phyloP scores from a whole-genome alignment of 192 early-diverging fungal species.

The Coemansia sp. region DNA sequence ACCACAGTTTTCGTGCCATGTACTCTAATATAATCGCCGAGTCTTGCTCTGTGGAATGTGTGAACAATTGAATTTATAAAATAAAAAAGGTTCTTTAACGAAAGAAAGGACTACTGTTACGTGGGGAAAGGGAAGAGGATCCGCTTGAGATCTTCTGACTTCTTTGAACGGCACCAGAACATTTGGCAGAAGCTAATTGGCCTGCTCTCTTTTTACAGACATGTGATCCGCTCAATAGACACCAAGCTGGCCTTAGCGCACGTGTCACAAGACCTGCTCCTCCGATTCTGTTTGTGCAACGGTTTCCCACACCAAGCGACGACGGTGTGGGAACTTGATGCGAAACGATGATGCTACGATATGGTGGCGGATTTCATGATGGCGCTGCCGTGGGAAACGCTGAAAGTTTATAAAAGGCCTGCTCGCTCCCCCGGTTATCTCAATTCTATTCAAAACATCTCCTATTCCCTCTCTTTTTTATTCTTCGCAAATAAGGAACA shows the following conservation, averaged over 20 bases:
- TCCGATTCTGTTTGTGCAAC: background rate
- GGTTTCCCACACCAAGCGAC: background rate
- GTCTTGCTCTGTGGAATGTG: background rate
- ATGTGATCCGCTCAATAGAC: background rate
- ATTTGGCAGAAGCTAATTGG: conserved; percentile 2
- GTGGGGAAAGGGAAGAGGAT: background rate
- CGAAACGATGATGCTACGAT: background rate
- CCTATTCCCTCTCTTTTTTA: background rate
- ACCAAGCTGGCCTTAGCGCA: background rate
- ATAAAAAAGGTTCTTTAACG: background rate
- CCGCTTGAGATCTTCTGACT: background rate
- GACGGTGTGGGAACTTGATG: background rate
- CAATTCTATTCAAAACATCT: background rate
- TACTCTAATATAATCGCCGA: background rate
- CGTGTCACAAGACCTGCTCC: background rate
- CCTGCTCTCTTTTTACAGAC: background rate
- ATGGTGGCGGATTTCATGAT: background rate
- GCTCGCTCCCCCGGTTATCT: background rate
- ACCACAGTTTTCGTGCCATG: conserved; percentile 15
- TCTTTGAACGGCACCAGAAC: background rate
- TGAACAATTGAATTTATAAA: background rate
- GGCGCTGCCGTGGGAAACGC: conserved; percentile 2
- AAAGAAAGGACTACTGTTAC: background rate
- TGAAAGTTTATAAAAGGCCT: background rate
- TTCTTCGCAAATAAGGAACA: background rate